These are phyloP conservation scores for Agroathelia rolfsii DNA, from an alignment of 1,284 basidiomycete species.

Conservation along the genomic window DNA sequence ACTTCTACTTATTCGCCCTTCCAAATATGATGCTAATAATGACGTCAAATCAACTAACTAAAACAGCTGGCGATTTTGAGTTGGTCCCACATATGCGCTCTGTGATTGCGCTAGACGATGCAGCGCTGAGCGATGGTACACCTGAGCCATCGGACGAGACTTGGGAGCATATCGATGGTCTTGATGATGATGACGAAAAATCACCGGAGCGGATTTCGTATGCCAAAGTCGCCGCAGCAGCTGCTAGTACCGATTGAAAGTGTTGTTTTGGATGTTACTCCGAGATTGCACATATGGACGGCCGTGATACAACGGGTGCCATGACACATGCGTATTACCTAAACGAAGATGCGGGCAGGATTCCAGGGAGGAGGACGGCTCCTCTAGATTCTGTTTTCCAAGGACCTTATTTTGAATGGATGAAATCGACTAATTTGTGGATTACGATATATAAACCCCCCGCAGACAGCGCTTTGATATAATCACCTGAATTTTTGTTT, in stretches of 20 bases:
- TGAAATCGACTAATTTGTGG: not conserved
- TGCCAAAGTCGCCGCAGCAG: constrained; percentile 26
- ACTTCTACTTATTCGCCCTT: not conserved
- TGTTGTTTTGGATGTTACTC: not conserved
- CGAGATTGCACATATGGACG: not conserved
- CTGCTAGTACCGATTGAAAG: not conserved
- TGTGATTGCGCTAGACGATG: constrained; percentile 47
- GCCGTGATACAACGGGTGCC: not conserved
- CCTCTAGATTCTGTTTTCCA: too few relatives aligned
- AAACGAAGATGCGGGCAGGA: not conserved
- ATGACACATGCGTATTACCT: not conserved
- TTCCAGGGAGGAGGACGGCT: too few relatives aligned
- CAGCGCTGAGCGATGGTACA: constrained; percentile 18
- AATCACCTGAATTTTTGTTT: constrained; percentile 1
- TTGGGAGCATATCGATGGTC: constrained; percentile 49
- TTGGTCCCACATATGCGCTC: constrained; percentile 37
- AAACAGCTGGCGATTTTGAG: constrained; percentile 41
- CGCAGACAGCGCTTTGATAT: not conserved
- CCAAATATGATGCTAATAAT: not conserved
- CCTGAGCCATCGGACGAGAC: constrained; percentile 34
- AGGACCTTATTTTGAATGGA: not conserved
- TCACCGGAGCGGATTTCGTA: constrained; percentile 31
- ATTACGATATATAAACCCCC: not conserved
- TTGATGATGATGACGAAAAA: constrained; percentile 28
- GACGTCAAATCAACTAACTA: not conserved